Base-by-base conservation (phyloP, 2,329 filamentous ascomycete genomes). In the Phialophora chinensis region DNA sequence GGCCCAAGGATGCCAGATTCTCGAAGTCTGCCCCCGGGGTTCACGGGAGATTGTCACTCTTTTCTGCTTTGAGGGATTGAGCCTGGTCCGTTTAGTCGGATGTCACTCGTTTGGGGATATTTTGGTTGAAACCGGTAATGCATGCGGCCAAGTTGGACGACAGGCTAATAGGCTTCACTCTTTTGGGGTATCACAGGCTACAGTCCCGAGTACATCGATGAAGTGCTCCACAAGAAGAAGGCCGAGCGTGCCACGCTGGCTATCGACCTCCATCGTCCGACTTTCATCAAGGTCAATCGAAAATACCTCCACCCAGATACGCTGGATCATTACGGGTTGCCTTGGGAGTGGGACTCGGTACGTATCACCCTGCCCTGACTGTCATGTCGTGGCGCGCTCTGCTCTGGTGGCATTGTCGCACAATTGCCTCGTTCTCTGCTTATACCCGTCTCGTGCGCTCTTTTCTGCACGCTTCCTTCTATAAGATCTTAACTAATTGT, bases 211-310 rank as follows among this genome's bases (percentile, higher is more conserved):
- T 76, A 81, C 55, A 79, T 83, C 31, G 79, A 80, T 50, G 74
- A 75, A 29, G 76, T 82, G 29, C 66, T 81, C 58, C 75, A 78
- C 57, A 78, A 78, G 68, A 74, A 80, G 66, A 71, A 77, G 60
- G 73, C 77, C 5, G 76, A 72, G 60, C 74, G 72, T 50, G 64
- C 66, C 53, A 67, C 66, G 12, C 61, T 70, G 62, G 70, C 70
- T 10, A 71, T 67, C 59, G 73, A 69, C 68, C 74, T 71, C 53
- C 64, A 67, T 10, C 69, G 72, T 10, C 75, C 78, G 12, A 81
- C 79, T 25, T 82, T 77, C 74, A 80, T 82, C 69, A 82, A 82
- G 76, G 81, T 83, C 54, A 78, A 83, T 67, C 77, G 76, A 65
- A 80, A 80, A 63, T 77, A 82, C 63, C 75, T 84, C 33, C 74